Evolutionary conservation across 148 eudicot species (phyloP).

Genomic region (Silene latifolia): DNA sequence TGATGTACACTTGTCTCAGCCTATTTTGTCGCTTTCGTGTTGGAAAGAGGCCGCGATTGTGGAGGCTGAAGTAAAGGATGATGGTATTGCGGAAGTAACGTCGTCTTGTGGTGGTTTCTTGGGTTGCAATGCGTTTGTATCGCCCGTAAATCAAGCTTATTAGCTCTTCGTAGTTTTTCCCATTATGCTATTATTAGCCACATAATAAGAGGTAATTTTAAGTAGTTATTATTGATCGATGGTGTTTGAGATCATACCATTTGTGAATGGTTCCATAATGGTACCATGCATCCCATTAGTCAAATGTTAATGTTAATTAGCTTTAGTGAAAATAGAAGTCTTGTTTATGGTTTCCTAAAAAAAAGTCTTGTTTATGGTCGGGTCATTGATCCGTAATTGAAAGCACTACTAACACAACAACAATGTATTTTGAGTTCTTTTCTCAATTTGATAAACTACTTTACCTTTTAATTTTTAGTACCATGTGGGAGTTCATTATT

Average conservation of each 20-base stretch:
- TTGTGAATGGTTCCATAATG: not conserved
- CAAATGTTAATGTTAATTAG: slow-evolving; percentile 2
- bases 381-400: not conserved
- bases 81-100: slow-evolving; percentile 11
- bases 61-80: slow-evolving; percentile 16
- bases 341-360: not conserved
- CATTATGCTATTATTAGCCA: not conserved
- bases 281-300: not conserved
- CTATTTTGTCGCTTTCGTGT: slow-evolving; percentile 10
- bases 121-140: slow-evolving; percentile 17
- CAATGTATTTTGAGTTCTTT: not conserved
- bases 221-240: slow-evolving; percentile 1
- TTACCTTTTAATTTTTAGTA: no score
- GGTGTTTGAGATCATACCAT: not conserved
- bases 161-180: not conserved
- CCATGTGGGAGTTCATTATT: no score
- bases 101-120: slow-evolving; percentile 20
- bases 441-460: not conserved
- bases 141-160: slow-evolving; percentile 14
- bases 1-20: not conserved
- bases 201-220: not conserved
- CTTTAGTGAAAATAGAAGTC: slow-evolving; percentile 4
- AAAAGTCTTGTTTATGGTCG: not conserved
- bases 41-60: slow-evolving; percentile 22
- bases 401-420: slow-evolving; percentile 6